These are phyloP conservation scores for Apophysomyces variabilis DNA, from an alignment of 371 early-diverging fungal genomes.

Conservation along the genomic window DNA sequence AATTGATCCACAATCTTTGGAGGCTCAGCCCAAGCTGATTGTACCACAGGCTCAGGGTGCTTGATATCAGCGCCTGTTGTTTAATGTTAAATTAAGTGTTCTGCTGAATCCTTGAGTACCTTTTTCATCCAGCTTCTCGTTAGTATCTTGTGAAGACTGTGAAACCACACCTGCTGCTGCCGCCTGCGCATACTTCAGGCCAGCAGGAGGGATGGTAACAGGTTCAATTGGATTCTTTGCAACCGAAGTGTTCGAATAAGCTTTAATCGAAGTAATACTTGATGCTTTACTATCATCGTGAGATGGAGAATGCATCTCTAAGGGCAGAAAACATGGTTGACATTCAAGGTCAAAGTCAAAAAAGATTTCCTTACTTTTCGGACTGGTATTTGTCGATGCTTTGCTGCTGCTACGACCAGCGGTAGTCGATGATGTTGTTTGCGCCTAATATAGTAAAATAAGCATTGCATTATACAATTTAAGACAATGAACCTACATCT, in stretches of 20 bases:
- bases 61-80: conserved; percentile 7
- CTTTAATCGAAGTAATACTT: conserved; percentile 11
- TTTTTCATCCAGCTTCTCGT: conserved; percentile 15
- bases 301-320: not conserved
- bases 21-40: conserved; percentile 35
- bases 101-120: conserved; percentile 1
- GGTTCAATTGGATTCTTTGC: not conserved
- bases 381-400: not conserved
- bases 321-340: not conserved
- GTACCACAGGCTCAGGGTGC: conserved; percentile 4
- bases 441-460: not conserved
- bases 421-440: not conserved
- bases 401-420: not conserved
- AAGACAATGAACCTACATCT: conserved; percentile 11
- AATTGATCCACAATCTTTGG: conserved; percentile 34
- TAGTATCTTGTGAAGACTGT: conserved; percentile 13
- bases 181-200: conserved; percentile 40
- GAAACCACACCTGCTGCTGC: conserved; percentile 29
- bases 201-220: conserved; percentile 14
- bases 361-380: not conserved
- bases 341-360: not conserved
- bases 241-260: conserved; percentile 2
- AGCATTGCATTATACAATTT: not conserved
- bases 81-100: not conserved
- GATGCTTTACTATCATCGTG: conserved; percentile 15